Evolutionary conservation across 2,329 filamentous ascomycete species (phyloP), one percentile per base, ranked within the genome.

Genomic region (Huntiella bhutanensis): DNA sequence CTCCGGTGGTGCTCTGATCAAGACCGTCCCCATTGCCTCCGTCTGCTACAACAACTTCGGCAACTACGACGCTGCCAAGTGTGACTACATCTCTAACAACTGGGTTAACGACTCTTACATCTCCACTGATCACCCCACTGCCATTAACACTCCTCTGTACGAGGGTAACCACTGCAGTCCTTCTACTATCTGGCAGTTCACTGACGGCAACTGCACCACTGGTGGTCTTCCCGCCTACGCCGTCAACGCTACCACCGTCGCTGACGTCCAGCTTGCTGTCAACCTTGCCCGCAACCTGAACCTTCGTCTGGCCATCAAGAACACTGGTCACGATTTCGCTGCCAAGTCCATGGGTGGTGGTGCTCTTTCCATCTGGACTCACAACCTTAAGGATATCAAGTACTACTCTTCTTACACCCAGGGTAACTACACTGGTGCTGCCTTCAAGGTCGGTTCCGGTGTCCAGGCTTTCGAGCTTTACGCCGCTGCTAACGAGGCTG

Each of bases 361-460:
- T n/a, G 54, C 57, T n/a, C 52, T 66, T 15, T 56, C 58, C 12
- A 52, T 64, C 33, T 64, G 62, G 59, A 64, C 58, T 4, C 60
- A 65, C 50, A 51, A 57, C 47, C 52, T 65, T 46, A 64, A 66
- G 55, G 53, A 60, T 17, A 61, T 65, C 19, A 49, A 64, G 17
- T 63, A 67, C 51, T 54, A 63, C 16, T 56, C 61, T 41, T 60
- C 64, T 53, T 70, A 62, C 41, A 55, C 57, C 4, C 56, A 60
- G 15, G 33, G 54, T 2, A 49, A 59, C 33, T 78, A 76, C 54
- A 56, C 50, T 0, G 72, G 73, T 5, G 60, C 60, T 12, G 70
- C 71, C 0, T 58, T 73, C n/a, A 71, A 64, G 16, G 54, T 77
- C 28, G 70, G 67, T 2, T 66, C 73, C 4, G 74, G 74, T 34